phyloP scores from a whole-genome alignment of 2,329 filamentous ascomycete genomes.

The Truncatella angustata region DNA sequence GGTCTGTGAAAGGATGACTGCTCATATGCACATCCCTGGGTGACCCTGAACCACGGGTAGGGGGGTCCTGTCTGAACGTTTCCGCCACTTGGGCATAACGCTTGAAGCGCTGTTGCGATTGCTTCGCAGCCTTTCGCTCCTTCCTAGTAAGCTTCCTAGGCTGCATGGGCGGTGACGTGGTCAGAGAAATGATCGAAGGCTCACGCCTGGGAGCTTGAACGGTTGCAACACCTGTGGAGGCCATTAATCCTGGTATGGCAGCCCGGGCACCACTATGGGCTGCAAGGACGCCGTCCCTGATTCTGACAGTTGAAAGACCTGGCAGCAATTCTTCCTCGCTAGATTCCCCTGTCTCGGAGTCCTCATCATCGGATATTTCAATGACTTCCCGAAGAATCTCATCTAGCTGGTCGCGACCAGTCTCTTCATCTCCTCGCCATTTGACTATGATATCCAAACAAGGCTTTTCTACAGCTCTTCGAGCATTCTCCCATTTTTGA shows the following conservation, averaged over 20 bases:
- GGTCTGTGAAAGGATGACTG: not conserved
- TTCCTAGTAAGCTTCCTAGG: slow-evolving; percentile 22
- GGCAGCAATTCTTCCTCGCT: slow-evolving; percentile 17
- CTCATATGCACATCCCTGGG: not conserved
- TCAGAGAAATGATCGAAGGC: slow-evolving; percentile 12
- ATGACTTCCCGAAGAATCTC: slow-evolving; percentile 66
- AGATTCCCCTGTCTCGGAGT: slow-evolving; percentile 33
- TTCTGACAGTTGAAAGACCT: slow-evolving; percentile 7
- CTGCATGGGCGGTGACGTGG: slow-evolving; percentile 20
- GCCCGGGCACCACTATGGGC: not conserved
- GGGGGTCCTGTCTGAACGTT: slow-evolving; percentile 22
- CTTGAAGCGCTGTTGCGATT: slow-evolving; percentile 29
- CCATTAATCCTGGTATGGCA: slow-evolving; percentile 1
- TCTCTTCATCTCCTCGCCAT: slow-evolving; percentile 71
- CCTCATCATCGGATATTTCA: slow-evolving; percentile 61
- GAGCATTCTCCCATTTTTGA: slow-evolving; percentile 52
- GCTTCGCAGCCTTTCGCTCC: slow-evolving; percentile 26
- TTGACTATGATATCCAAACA: slow-evolving; percentile 67
- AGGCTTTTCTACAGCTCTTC: slow-evolving; percentile 58
- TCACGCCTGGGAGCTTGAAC: slow-evolving; percentile 14
- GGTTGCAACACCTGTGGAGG: slow-evolving; percentile 1
- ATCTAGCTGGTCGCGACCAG: slow-evolving; percentile 64
- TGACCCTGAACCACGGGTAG: not conserved
- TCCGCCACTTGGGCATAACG: slow-evolving; percentile 32
- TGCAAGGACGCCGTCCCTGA: slow-evolving; percentile 12